Base-by-base conservation (phyloP, 495 filamentous ascomycete genomes). In the Trichoderma asperelloides region DNA sequence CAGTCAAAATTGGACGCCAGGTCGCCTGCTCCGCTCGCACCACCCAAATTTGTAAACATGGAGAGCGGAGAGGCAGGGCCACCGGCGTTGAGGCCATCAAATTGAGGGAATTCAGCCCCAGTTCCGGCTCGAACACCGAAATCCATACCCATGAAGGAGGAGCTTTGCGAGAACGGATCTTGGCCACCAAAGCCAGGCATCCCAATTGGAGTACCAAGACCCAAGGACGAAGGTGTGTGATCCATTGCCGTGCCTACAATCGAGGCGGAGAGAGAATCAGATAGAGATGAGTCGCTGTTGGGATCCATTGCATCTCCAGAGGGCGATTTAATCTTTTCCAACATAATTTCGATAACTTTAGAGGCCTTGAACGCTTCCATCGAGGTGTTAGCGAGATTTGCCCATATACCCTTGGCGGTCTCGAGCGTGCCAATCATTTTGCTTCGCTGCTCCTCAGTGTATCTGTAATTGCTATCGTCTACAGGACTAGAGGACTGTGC, bases 281-380 rank as follows among this genome's bases (percentile, higher is more conserved):
- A 79, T 75, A 65, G 75, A 74, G 65, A 68, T 33, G 65, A 39
- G 18, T 63, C 60, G 62, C 65, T 69, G 37, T 8, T 30, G 62
- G 71, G 21, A 23, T 40, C 66, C 62, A 72, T 67, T 40, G 72
- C 66, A 12, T 71, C 62, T 4, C 65, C 69, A 45, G 71, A 62
- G 21, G 78, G 73, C 33, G 72, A 77, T 64, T 86, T 88, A 66
- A 96, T 75, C 74, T 93, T 92, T 33, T 81, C 80, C 45, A 96
- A 77, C 87, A 96, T 95, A 51, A 95, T 87, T 11, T 84, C 84
- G 8, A 97, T 81, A 16, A 90, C 83, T n/a, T 81, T 84, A 23
- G 85, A 85, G 18, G 91, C 93, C 76, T 96, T 97, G 76, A 87
- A 92, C 0, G 93, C 91, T 68, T 96, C 93, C 75, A 96, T 89